Evolutionary conservation across 352 stramenopile species (phyloP).

Genomic region (Phytophthora pinifolia): DNA sequence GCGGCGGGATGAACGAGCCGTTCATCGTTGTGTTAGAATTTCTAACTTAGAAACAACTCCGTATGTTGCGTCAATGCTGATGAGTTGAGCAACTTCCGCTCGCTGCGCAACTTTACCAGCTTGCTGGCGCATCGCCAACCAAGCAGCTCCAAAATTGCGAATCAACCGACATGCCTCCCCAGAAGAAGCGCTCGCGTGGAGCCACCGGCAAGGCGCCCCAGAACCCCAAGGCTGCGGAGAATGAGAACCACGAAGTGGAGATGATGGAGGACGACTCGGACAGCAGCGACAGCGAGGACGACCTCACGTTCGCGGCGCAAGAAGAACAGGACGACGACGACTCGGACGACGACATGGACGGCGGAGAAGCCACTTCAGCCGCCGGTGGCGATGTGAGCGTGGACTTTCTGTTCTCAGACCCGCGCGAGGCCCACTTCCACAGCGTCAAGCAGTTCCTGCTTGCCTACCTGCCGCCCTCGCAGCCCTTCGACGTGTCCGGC

Average conservation of each 20-base stretch:
- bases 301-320: slow-evolving; percentile 52
- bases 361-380: slow-evolving; percentile 36
- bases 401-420: slow-evolving; percentile 86
- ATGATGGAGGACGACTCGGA: slow-evolving; percentile 55
- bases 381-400: slow-evolving; percentile 57
- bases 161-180: slow-evolving; percentile 22
- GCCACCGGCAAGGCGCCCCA: slow-evolving; percentile 18
- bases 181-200: slow-evolving; percentile 40
- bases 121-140: too few species aligned
- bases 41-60: background rate
- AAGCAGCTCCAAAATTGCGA: slow-evolving; percentile 6
- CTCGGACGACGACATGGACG: slow-evolving; percentile 62
- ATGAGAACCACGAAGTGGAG: slow-evolving; percentile 34
- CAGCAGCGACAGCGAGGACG: slow-evolving; percentile 51
- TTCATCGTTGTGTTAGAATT: too few species aligned
- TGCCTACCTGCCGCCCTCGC: slow-evolving; percentile 67
- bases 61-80: background rate
- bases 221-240: slow-evolving; percentile 15
- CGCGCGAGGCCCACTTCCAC: slow-evolving; percentile 80
- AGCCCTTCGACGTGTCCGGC: slow-evolving; percentile 83
- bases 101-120: too few species aligned
- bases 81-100: background rate
- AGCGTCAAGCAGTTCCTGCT: slow-evolving; percentile 86
- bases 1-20: slow-evolving; percentile 57
- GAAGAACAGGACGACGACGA: slow-evolving; percentile 43